Evolutionary conservation across 352 stramenopile species (phyloP).

Genomic region (Phytophthora multivora): DNA sequence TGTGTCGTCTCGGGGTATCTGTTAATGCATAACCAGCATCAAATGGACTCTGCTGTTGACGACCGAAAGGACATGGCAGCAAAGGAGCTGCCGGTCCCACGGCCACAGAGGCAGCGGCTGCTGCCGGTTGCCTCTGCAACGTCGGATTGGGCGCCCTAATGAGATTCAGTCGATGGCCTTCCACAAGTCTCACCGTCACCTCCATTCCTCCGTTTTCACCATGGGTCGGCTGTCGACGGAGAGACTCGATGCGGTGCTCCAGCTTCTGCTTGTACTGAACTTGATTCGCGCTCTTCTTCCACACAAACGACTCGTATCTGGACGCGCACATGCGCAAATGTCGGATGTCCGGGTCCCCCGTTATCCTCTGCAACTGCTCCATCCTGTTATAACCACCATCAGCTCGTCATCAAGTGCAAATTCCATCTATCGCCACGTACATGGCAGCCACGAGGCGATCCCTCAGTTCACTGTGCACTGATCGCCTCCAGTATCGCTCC

Average conservation of each 20-base stretch:
- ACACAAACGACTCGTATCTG: conserved; percentile 74
- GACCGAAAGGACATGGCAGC: conserved; percentile 17
- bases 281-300: conserved; percentile 69
- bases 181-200: conserved; percentile 24
- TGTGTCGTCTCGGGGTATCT: conserved; percentile 12
- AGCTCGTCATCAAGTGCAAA: neutral
- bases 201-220: conserved; percentile 31
- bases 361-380: conserved; percentile 67
- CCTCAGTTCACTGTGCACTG: conserved; percentile 40
- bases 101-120: neutral
- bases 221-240: conserved; percentile 57
- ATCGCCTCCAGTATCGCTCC: conserved; percentile 39
- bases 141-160: conserved; percentile 17
- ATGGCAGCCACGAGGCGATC: conserved; percentile 41
- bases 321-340: conserved; percentile 66
- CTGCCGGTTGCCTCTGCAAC: conserved; percentile 12
- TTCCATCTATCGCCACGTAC: conserved; percentile 23
- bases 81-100: conserved; percentile 6
- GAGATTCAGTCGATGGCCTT: conserved; percentile 34
- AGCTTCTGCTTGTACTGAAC: conserved; percentile 76
- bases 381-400: conserved; percentile 36
- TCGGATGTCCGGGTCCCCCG: conserved; percentile 50
- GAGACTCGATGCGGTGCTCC: conserved; percentile 65
- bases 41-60: conserved; percentile 8
- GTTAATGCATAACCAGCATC: conserved; percentile 5